Percentiles rank a stretch among this genome's conserved stretches.
Evolutionary conservation across 805 yeast genomes (phyloP).

Genomic region (Ogataea siamensis): DNA sequence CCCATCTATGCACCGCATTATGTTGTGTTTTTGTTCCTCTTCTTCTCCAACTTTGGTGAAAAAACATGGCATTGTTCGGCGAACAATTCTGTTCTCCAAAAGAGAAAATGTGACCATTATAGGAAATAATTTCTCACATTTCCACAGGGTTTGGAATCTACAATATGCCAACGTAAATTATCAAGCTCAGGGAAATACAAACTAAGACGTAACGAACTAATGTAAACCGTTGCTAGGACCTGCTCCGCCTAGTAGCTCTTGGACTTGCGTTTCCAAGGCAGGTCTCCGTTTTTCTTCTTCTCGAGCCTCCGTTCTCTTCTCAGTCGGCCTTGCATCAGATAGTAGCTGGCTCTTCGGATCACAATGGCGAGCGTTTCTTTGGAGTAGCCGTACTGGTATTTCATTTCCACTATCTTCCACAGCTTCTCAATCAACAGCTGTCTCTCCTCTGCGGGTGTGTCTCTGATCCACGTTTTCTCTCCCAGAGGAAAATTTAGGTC

Average conservation of each 20-base stretch:
- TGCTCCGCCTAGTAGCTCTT: slow-evolving; percentile 4
- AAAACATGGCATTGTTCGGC: neutral
- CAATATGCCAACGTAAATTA: neutral
- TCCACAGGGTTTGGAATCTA: neutral
- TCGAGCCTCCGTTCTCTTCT: slow-evolving; percentile 63
- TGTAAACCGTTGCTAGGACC: slow-evolving; percentile 5
- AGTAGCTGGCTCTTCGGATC: slow-evolving; percentile 77
- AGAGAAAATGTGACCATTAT: neutral
- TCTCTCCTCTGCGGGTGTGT: slow-evolving; percentile 58
- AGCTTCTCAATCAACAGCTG: slow-evolving; percentile 47
- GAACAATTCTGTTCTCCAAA: neutral
- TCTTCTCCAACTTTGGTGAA: neutral
- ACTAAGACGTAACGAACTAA: slow-evolving; percentile 3
- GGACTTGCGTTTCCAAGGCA: slow-evolving; percentile 18
- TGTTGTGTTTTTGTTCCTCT: neutral
- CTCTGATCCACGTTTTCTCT: slow-evolving; percentile 80
- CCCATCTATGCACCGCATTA: neutral
- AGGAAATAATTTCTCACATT: neutral
- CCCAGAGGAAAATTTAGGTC: slow-evolving; percentile 73
- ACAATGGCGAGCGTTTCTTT: slow-evolving; percentile 62
- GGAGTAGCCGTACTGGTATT: slow-evolving; percentile 52
- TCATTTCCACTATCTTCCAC: slow-evolving; percentile 42
- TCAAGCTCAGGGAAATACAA: slow-evolving; percentile 5
- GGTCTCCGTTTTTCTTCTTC: slow-evolving; percentile 31
- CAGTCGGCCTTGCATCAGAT: slow-evolving; percentile 73